These are phyloP conservation scores for Hirschfeldia incana DNA, from an alignment of 345 rosid species.

Conservation along the genomic window DNA sequence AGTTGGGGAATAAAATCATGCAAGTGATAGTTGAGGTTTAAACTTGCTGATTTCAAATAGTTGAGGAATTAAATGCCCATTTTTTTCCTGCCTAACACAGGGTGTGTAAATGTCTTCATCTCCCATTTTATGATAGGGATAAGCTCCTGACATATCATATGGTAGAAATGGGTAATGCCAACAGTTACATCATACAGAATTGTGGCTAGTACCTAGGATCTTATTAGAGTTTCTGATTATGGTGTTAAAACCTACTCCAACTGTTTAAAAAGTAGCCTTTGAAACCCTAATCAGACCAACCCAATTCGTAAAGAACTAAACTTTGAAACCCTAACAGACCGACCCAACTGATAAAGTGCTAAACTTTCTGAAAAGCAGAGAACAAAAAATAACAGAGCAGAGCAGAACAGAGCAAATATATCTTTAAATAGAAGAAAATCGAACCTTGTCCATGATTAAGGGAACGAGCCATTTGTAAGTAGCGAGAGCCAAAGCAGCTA, in stretches of 20 bases:
- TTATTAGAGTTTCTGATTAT: too few relatives aligned
- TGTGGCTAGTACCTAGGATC: not conserved
- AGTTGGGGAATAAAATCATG: too few relatives aligned
- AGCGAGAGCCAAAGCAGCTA: slow-evolving; percentile 63
- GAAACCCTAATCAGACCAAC: too few relatives aligned
- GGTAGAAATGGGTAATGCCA: not conserved
- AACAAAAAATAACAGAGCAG: too few relatives aligned
- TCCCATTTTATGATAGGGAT: slow-evolving; percentile 94
- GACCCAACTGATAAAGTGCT: too few relatives aligned
- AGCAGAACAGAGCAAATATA: too few relatives aligned
- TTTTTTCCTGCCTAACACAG: slow-evolving; percentile 66
- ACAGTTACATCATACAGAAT: not conserved
- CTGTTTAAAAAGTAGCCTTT: not conserved
- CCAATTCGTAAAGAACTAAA: not conserved
- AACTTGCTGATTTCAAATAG: too few relatives aligned
- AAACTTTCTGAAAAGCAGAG: too few relatives aligned
- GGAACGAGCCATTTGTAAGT: slow-evolving; percentile 86
- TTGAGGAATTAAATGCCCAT: too few relatives aligned
- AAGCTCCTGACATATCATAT: slow-evolving; percentile 58
- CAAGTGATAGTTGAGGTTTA: too few relatives aligned
- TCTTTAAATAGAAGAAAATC: not conserved
- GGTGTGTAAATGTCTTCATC: slow-evolving; percentile 77
- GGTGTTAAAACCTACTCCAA: not conserved
- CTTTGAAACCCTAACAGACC: too few relatives aligned
- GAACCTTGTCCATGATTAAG: slow-evolving; percentile 83